Conservation (phyloP, 352 stramenopile species). For the Blastocystis sp. region DNA sequence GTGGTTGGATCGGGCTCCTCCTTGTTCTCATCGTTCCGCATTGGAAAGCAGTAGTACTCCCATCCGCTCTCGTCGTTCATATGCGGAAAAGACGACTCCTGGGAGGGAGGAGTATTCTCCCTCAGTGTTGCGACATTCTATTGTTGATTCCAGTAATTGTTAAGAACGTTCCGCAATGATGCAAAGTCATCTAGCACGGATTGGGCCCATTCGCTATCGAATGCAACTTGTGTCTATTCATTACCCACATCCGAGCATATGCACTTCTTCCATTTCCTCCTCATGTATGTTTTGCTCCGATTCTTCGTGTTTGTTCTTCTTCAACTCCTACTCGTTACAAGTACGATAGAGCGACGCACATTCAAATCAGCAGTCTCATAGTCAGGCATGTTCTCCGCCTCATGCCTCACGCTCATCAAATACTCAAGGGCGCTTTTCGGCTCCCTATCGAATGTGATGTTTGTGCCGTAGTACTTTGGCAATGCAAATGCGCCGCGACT, state of each 20-base stretch:
- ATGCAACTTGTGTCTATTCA: background rate
- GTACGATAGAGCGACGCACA: background rate
- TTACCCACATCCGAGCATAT: background rate
- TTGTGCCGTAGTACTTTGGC: slow-evolving; percentile 66
- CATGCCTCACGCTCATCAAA: slow-evolving; percentile 41
- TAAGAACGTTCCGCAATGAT: slow-evolving; percentile 9
- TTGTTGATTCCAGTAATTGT: background rate
- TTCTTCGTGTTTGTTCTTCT: background rate
- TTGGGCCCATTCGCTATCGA: slow-evolving; percentile 4
- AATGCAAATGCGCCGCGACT: slow-evolving; percentile 33
- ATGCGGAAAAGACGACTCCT: slow-evolving; percentile 15
- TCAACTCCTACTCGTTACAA: background rate
- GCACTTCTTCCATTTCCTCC: background rate
- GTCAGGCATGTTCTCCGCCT: slow-evolving; percentile 14
- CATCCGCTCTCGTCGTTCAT: slow-evolving; percentile 60
- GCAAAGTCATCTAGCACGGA: slow-evolving; percentile 38
- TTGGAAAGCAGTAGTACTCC: slow-evolving; percentile 72
- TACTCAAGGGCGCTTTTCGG: slow-evolving; percentile 52
- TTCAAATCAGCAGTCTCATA: background rate
- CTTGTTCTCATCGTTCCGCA: background rate
- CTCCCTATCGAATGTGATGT: slow-evolving; percentile 37
- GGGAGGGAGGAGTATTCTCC: background rate
- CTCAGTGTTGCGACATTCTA: slow-evolving; percentile 6
- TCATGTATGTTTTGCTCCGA: background rate
- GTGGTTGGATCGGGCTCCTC: background rate